Evolutionary conservation across 371 early-diverging fungal species (phyloP), one percentile per base, ranked within the genome.

Genomic region (Rhizopus stolonifer): DNA sequence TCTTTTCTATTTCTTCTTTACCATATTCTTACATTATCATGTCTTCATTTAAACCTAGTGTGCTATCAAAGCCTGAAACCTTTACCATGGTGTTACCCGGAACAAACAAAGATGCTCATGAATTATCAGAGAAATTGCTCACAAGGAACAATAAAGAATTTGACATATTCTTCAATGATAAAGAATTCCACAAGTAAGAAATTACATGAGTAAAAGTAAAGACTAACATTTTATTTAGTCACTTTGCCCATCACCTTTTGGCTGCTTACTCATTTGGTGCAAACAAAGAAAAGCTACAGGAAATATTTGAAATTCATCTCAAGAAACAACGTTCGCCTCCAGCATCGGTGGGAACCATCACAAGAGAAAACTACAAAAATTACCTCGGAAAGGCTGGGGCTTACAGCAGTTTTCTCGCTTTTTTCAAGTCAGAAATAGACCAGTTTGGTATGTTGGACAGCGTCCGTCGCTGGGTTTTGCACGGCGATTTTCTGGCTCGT

Each of bases 261-360:
- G 79, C 85, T 6, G 73, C 74, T 8, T 80, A 74, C 48, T 67
- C 83, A 1, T 47, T 84, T 44, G 85, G 85, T 1, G 82, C 79
- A 5, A 62, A 61, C 10, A 61, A 65, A 2, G 57, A 74, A 24
- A 76, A 81, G 3, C 49, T 85, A 1, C 65, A 74, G 46, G 67
- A 61, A 29, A 77, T 84, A 9, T 85, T 79, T 53, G 72, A 80
- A 32, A 31, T 51, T 7, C 75, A 83, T 54, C 71, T 69, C 0
- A 39, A 45, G 0, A 52, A 63, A 9, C 77, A 76, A 43, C 70
- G 68, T 17, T 56, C 58, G 9, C 52, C 72, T 19, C 67, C 66
- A 24, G 74, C 65, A 23, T 21, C 59, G 13, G 29, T 65, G 13
- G 54, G 46, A 1, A 43, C 22, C 0, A 54, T 84, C 13, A 74